Conservation (phyloP, 2,329 filamentous ascomycete genomes). For the Aspergillus calidoustus region DNA sequence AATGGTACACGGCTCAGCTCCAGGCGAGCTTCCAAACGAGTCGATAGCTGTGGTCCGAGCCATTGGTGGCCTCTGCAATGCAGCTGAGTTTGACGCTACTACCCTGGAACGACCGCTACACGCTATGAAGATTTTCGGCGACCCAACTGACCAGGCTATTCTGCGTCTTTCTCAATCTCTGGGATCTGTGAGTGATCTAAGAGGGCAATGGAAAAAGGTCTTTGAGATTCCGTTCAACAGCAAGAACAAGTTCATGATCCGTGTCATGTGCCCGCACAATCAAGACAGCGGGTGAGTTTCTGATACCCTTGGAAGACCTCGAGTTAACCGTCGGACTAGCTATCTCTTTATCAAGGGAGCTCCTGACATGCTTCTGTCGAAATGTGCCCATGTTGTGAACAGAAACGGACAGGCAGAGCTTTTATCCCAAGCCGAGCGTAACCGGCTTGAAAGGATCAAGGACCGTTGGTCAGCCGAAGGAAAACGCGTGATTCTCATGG, state of each 20-base stretch:
- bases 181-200: slow-evolving; percentile 63
- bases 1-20: slow-evolving; percentile 21
- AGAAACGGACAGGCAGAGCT: slow-evolving; percentile 52
- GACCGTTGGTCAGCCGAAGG: slow-evolving; percentile 71
- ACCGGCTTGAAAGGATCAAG: slow-evolving; percentile 63
- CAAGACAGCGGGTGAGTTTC: slow-evolving; percentile 6
- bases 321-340: background rate
- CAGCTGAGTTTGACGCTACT: slow-evolving; percentile 72
- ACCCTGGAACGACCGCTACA: slow-evolving; percentile 63
- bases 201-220: slow-evolving; percentile 66
- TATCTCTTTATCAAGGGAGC: slow-evolving; percentile 75
- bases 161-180: slow-evolving; percentile 72
- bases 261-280: slow-evolving; percentile 55
- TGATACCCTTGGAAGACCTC: background rate
- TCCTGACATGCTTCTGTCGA: slow-evolving; percentile 71
- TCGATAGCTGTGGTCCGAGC: slow-evolving; percentile 62
- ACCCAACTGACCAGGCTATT: slow-evolving; percentile 77
- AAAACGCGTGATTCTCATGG: slow-evolving; percentile 69
- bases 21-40: background rate
- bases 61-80: slow-evolving; percentile 72
- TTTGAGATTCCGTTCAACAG: slow-evolving; percentile 78
- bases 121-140: slow-evolving; percentile 70
- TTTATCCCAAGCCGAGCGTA: background rate
- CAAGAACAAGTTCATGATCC: slow-evolving; percentile 83
- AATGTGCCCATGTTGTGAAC: slow-evolving; percentile 63